Evolutionary conservation across 1,284 basidiomycete species (phyloP), one percentile per base, ranked within the genome.

Genomic region (Cryptococcus floricola): DNA sequence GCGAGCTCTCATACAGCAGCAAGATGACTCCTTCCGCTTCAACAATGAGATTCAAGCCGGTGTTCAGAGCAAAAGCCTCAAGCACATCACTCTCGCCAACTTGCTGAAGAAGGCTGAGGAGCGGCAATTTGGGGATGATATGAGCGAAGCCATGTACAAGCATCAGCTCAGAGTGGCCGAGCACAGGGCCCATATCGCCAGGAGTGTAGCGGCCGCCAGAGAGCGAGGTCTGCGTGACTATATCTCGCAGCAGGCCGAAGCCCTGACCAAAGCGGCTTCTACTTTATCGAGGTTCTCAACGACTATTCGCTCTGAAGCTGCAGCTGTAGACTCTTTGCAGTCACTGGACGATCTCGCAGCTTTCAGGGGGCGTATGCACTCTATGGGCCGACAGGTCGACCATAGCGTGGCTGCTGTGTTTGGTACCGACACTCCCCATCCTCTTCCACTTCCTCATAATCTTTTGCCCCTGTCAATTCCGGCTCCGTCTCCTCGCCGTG

Each of bases 91-190:
- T 79, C 88, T 95, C 67, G 86, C 91, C 31, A 88, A 87, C 9
- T 86, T 87, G 34, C 82, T 96, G 62, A 84, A 87, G 27, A 88
- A 88, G 12, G 84, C 88, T 31, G 85, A 86, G 49, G 87, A 91
- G 69, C 81, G 89, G 48, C 84, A 82, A 54, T 88, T 87, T 19
- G 87, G 90, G 60, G 65, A 65, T 14, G 58, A 60, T 31, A 38
- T 62, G 12, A 42, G 41, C 8, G 85, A 85, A 63, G 59, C 59
- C 0, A 57, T 57, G 51, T 60, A 57, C 45, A 48, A 57, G 47
- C 59, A 60, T 45, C 56, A 55, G 41, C 47, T 60, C 12, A 53
- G 37, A 12, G 50, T 60, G n/a, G 45, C 53, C 18, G 44, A 57
- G 16, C 55, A 53, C 48, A 54, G 57, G 34, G 49, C 52, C 7